phyloP scores from a whole-genome alignment of 2,329 filamentous ascomycete genomes.

The Madurella mycetomatis region DNA sequence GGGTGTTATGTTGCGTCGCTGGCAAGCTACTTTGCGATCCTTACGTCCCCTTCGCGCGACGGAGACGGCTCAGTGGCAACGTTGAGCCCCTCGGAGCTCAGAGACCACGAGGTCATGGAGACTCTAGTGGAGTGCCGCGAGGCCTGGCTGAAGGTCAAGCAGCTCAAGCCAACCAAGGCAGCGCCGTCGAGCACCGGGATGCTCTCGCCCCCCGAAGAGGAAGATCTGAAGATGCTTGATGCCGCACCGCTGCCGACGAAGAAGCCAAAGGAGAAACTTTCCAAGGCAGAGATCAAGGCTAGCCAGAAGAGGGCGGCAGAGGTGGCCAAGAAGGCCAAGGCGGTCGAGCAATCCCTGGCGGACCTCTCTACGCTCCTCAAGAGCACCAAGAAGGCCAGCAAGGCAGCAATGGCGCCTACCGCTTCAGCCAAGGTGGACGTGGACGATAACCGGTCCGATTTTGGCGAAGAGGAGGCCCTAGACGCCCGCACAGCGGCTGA shows the following conservation, averaged over 20 bases:
- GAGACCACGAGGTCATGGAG: conserved; percentile 89
- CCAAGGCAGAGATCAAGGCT: conserved; percentile 34
- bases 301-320: conserved; percentile 41
- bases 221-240: conserved; percentile 27
- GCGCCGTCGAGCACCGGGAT: conserved; percentile 30
- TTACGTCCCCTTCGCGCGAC: conserved; percentile 73
- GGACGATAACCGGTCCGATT: conserved; percentile 71
- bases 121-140: conserved; percentile 73
- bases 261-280: conserved; percentile 29
- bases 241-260: conserved; percentile 20
- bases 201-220: conserved; percentile 32
- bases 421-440: conserved; percentile 36
- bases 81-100: conserved; percentile 71
- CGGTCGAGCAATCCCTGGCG: conserved; percentile 66
- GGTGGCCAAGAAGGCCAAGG: conserved; percentile 42
- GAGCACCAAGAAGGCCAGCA: conserved; percentile 38
- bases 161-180: conserved; percentile 49
- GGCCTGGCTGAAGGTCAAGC: conserved; percentile 72
- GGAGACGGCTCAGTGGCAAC: conserved; percentile 51
- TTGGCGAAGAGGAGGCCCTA: conserved; percentile 82
- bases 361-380: conserved; percentile 62
- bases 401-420: conserved; percentile 35
- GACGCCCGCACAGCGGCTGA: conserved; percentile 76
- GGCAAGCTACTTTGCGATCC: conserved; percentile 88
- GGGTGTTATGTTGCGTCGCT: conserved; percentile 82